Evolutionary conservation across 805 yeast genomes (phyloP).

Genomic region (Cyberlindnera mrakii): DNA sequence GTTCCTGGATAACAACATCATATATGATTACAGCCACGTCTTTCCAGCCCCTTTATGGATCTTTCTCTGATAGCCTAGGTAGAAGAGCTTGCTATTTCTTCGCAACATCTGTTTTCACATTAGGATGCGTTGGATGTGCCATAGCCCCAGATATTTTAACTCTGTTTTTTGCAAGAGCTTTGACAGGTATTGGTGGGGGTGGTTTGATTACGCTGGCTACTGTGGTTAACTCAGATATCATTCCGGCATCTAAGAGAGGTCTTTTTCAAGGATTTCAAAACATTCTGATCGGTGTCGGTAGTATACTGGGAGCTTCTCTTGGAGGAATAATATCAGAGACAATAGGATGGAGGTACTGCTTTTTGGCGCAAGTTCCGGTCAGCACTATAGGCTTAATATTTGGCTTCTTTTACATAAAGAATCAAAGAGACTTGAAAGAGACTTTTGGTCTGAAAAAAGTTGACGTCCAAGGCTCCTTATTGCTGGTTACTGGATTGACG

Average conservation of each 20-base stretch:
- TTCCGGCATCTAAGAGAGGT: constrained; percentile 31
- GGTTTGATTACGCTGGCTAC: constrained; percentile 34
- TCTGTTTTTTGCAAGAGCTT: constrained; percentile 30
- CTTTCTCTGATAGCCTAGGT: constrained; percentile 34
- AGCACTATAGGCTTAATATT: constrained; percentile 26
- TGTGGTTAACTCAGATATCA: constrained; percentile 33
- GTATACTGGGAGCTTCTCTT: constrained; percentile 33
- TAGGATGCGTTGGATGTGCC: constrained; percentile 34
- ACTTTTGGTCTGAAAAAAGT: constrained; percentile 19
- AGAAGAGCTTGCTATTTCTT: constrained; percentile 30
- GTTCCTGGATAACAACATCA: constrained; percentile 38
- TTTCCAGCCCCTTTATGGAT: constrained; percentile 37
- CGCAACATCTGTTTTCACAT: constrained; percentile 27
- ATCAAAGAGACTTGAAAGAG: constrained; percentile 24
- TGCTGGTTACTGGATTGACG: constrained; percentile 21
- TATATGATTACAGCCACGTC: constrained; percentile 35
- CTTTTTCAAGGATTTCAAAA: constrained; percentile 36
- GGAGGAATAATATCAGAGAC: constrained; percentile 31
- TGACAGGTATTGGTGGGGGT: constrained; percentile 38
- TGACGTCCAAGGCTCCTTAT: constrained; percentile 20
- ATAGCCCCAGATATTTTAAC: constrained; percentile 24
- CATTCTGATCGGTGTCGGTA: constrained; percentile 30
- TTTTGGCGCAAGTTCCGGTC: constrained; percentile 30
- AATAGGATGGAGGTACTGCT: constrained; percentile 38
- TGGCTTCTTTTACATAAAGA: constrained; percentile 23